Conservation (phyloP, 768 basidiomycete genomes). For the Lactifluus echinatus region DNA sequence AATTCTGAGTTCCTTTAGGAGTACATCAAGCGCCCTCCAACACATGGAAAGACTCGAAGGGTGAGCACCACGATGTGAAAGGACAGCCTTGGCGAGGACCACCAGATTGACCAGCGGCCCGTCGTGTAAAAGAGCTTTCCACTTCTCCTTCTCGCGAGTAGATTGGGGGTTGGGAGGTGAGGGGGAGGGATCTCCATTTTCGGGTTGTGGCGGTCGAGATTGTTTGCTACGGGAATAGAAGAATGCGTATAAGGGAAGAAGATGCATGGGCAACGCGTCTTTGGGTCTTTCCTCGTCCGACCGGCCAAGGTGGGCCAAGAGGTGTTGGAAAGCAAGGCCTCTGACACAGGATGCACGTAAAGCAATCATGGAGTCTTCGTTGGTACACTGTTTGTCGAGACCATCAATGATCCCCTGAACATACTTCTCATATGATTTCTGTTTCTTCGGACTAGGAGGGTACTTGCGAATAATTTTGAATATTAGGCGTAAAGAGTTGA, state of each 20-base stretch:
- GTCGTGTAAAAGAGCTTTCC: not conserved
- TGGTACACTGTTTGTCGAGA: not conserved
- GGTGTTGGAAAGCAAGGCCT: not conserved
- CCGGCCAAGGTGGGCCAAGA: not conserved
- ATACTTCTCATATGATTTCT: not conserved
- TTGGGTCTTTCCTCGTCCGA: no score
- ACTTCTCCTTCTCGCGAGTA: not conserved
- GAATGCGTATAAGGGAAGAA: not conserved
- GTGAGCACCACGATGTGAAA: not conserved
- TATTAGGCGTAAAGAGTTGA: constrained; percentile 1
- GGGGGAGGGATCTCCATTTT: no score
- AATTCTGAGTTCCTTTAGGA: not conserved
- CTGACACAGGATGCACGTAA: constrained; percentile 1
- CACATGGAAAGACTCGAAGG: not conserved
- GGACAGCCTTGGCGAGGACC: not conserved
- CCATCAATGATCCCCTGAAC: not conserved
- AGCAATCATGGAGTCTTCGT: not conserved
- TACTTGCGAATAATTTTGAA: not conserved
- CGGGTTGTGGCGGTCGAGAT: not conserved
- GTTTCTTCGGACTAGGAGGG: not conserved
- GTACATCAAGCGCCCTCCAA: constrained; percentile 4
- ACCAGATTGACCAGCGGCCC: constrained; percentile 4
- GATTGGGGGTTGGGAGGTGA: no score
- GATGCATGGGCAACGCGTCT: not conserved
- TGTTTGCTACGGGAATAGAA: not conserved